A percentile compares a stretch with the other conserved stretches of the same genome.
Evolutionary conservation across 768 basidiomycete genomes (phyloP).

Genomic region (Nidularia sp.): DNA sequence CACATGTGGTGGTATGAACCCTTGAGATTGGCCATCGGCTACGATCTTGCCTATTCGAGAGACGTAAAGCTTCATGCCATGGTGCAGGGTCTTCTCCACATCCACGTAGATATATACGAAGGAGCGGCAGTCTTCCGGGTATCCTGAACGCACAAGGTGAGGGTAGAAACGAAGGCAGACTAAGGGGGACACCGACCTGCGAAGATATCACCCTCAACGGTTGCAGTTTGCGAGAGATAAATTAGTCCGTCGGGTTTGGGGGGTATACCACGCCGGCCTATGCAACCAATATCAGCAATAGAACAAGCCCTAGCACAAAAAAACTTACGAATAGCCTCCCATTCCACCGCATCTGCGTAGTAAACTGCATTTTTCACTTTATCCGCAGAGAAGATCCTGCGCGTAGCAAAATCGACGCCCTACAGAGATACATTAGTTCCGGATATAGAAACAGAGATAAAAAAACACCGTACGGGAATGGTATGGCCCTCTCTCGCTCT

Average conservation of each 20-base stretch:
- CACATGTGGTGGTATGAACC: slow-evolving; percentile 4
- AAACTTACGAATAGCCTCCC: slow-evolving; percentile 14
- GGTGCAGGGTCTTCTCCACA: slow-evolving; percentile 7
- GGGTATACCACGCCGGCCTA: not conserved
- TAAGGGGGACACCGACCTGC: not conserved
- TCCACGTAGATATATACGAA: slow-evolving; percentile 9
- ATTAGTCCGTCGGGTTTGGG: not conserved
- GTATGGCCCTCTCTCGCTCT: slow-evolving; percentile 15
- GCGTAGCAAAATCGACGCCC: slow-evolving; percentile 9
- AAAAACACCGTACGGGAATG: slow-evolving; percentile 12
- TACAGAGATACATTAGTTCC: not conserved
- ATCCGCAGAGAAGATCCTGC: slow-evolving; percentile 12
- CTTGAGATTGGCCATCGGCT: slow-evolving; percentile 4
- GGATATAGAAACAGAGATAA: not conserved
- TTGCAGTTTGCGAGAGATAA: not conserved
- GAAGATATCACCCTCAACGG: not conserved
- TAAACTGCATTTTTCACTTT: slow-evolving; percentile 10
- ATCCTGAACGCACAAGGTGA: not conserved
- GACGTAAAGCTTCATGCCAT: slow-evolving; percentile 11
- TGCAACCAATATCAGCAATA: not conserved
- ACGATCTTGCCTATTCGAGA: slow-evolving; percentile 6
- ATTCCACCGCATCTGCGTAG: slow-evolving; percentile 8
- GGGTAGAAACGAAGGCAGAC: not conserved
- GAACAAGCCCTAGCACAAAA: not conserved
- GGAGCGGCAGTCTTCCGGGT: not conserved